Percentiles rank a stretch among this genome's conserved stretches.
Conservation (phyloP, 129 eudicot genomes). For the Saposhnikovia divaricata region DNA sequence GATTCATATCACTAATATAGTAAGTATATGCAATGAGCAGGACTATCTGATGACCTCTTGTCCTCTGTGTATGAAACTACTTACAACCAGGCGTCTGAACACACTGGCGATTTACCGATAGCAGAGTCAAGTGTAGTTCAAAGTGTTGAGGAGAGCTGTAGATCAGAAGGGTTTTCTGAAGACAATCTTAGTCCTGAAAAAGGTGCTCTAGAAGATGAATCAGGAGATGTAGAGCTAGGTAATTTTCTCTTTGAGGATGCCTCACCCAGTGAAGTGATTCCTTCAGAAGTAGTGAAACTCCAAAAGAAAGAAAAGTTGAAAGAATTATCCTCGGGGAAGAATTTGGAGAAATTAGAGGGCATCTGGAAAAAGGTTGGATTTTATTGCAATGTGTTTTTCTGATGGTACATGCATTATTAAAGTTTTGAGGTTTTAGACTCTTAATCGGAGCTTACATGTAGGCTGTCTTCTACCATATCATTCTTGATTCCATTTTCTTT, state of each 20-base stretch:
- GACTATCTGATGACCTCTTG: constrained; percentile 59
- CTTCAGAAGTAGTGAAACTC: constrained; percentile 47
- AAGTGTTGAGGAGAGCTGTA: constrained; percentile 15
- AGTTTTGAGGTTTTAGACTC: neutral
- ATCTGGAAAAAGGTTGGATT: constrained; percentile 82
- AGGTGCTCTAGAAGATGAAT: constrained; percentile 39
- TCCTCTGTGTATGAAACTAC: constrained; percentile 48
- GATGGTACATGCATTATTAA: constrained; percentile 10
- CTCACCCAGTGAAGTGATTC: constrained; percentile 34
- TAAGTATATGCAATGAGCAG: constrained; percentile 33
- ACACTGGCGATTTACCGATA: constrained; percentile 19
- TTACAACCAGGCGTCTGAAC: constrained; percentile 23
- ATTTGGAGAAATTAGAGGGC: constrained; percentile 78
- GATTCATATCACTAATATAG: neutral
- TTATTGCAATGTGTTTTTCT: constrained; percentile 24
- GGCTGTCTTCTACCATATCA: neutral
- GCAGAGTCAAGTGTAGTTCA: constrained; percentile 20
- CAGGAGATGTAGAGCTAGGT: constrained; percentile 76
- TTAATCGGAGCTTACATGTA: neutral
- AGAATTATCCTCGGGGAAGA: constrained; percentile 59
- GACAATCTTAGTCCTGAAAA: constrained; percentile 28
- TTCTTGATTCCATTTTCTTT: neutral
- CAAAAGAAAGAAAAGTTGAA: constrained; percentile 73
- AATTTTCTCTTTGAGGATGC: constrained; percentile 68
- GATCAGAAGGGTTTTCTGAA: constrained; percentile 17